Evolutionary conservation across 2,329 filamentous ascomycete genomes (phyloP).

Genomic region (Thielaviopsis euricoi): DNA sequence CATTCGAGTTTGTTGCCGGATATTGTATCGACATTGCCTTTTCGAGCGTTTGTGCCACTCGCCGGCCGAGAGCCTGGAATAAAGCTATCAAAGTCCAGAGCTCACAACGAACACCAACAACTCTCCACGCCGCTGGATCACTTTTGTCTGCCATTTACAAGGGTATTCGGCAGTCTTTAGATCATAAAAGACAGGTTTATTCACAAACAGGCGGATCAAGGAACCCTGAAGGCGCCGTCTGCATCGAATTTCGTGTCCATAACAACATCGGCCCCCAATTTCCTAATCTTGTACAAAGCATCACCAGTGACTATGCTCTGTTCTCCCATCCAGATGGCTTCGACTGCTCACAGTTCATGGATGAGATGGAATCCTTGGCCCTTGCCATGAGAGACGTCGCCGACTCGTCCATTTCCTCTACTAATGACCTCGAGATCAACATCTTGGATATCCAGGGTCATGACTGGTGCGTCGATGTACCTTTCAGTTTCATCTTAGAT

Average conservation of each 20-base stretch:
- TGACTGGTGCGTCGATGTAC: slow-evolving; percentile 30
- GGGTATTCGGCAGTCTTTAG: slow-evolving; percentile 25
- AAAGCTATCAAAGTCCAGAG: slow-evolving; percentile 28
- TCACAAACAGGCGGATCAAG: neutral
- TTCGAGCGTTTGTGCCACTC: slow-evolving; percentile 24
- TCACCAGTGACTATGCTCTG: slow-evolving; percentile 28
- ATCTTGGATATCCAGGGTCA: slow-evolving; percentile 29
- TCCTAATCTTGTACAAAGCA: slow-evolving; percentile 25
- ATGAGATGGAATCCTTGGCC: slow-evolving; percentile 23
- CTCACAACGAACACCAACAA: slow-evolving; percentile 30
- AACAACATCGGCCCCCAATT: slow-evolving; percentile 35
- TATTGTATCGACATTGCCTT: slow-evolving; percentile 31
- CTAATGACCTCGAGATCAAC: slow-evolving; percentile 32
- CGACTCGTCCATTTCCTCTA: slow-evolving; percentile 24
- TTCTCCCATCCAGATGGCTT: slow-evolving; percentile 25
- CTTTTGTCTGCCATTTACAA: slow-evolving; percentile 29
- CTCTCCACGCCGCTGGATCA: slow-evolving; percentile 27
- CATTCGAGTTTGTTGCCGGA: slow-evolving; percentile 31
- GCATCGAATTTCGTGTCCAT: slow-evolving; percentile 27
- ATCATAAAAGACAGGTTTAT: slow-evolving; percentile 20
- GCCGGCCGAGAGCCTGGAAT: slow-evolving; percentile 21
- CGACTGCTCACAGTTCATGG: slow-evolving; percentile 29
- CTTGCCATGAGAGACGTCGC: slow-evolving; percentile 22
- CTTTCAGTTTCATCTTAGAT: slow-evolving; percentile 28
- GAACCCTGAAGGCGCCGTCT: slow-evolving; percentile 27